Conservation (phyloP, 768 basidiomycete species). For the Podaxis sp. region DNA sequence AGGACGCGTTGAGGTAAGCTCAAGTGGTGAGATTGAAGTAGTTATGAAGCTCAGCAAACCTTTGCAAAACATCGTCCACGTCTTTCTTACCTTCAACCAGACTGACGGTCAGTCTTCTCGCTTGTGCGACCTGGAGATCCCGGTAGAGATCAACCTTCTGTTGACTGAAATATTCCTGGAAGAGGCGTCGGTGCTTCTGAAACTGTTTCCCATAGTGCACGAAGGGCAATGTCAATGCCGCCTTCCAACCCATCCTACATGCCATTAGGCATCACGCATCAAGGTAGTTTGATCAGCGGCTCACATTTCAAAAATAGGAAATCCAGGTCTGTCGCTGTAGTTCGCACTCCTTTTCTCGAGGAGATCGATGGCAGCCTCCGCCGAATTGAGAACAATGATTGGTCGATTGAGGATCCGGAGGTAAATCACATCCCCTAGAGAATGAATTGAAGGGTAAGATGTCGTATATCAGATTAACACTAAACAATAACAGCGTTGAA, state of each 20-base stretch:
- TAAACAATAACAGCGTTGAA: too few species aligned
- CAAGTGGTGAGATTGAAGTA: background rate
- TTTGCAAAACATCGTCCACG: background rate
- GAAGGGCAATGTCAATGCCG: background rate
- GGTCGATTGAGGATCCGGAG: constrained; percentile 3
- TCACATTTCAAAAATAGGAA: constrained; percentile 2
- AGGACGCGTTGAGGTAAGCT: background rate
- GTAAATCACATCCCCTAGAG: constrained; percentile 5
- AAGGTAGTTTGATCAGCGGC: background rate
- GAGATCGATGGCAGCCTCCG: constrained; percentile 18
- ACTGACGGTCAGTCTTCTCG: background rate
- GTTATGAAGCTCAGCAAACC: background rate
- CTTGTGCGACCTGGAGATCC: background rate
- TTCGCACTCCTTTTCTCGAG: constrained; percentile 19
- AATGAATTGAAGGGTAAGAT: background rate
- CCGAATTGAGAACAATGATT: constrained; percentile 17
- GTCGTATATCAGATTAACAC: background rate
- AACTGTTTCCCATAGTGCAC: background rate
- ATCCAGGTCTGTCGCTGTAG: constrained; percentile 12
- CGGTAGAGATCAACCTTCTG: background rate
- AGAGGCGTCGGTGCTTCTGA: constrained; percentile 8
- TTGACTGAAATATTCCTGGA: background rate
- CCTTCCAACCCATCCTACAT: background rate
- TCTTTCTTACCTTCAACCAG: background rate
- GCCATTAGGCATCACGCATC: background rate